Evolutionary conservation across 768 basidiomycete species (phyloP).

Genomic region (Lactarius indigo): DNA sequence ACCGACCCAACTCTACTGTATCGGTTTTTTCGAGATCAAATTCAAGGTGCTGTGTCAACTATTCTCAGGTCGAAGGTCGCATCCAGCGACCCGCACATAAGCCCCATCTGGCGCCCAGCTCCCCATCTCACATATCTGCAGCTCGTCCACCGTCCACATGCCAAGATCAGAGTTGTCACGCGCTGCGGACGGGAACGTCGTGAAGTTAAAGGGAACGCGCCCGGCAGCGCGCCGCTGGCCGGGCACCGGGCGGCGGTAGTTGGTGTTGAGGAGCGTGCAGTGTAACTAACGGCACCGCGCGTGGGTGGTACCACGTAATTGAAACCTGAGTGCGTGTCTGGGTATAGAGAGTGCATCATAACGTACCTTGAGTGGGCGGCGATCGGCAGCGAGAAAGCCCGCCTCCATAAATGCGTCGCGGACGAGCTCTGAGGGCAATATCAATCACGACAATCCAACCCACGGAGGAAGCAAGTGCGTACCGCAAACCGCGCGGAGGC

Average conservation of each 20-base stretch:
- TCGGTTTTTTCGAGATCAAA: too few relatives aligned
- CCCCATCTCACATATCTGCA: neutral
- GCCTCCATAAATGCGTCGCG: slow-evolving; percentile 31
- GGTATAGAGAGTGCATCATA: neutral
- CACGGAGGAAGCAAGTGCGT: neutral
- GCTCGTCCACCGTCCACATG: neutral
- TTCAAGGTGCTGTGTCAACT: neutral
- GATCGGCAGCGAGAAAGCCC: slow-evolving; percentile 34
- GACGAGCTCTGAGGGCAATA: slow-evolving; percentile 31
- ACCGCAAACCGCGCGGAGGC: slow-evolving; percentile 35
- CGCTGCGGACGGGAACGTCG: neutral
- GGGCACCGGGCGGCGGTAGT: neutral
- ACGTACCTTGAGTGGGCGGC: slow-evolving; percentile 36
- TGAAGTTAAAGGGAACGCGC: neutral
- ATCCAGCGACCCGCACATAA: neutral
- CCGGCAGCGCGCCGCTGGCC: neutral
- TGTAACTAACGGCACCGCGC: neutral
- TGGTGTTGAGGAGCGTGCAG: neutral
- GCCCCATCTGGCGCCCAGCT: slow-evolving; percentile 42
- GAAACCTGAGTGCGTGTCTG: neutral
- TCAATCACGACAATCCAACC: neutral
- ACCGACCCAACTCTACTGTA: too few relatives aligned
- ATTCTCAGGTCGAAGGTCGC: slow-evolving; percentile 3
- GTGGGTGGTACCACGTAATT: too few relatives aligned
- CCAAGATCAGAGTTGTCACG: slow-evolving; percentile 46